phyloP scores from a whole-genome alignment of 2,329 filamentous ascomycete species.

The Penicillium digitatum region DNA sequence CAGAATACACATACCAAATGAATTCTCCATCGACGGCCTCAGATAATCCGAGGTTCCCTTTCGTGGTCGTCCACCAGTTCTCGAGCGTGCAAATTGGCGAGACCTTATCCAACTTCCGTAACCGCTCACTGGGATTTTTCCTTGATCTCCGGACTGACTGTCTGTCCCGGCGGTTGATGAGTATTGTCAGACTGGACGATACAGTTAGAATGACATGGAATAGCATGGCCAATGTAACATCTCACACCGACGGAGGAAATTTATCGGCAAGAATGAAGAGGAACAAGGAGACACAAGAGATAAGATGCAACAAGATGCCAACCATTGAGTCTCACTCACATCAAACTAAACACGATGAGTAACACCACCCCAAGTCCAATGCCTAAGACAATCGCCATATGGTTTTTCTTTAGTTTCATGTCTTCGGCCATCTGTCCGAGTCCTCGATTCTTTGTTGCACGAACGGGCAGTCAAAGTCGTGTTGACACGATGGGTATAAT shows the following conservation, averaged over 20 bases:
- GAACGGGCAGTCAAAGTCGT: neutral
- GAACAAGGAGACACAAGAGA: neutral
- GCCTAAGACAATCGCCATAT: conserved; percentile 34
- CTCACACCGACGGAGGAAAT: conserved; percentile 8
- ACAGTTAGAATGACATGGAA: conserved; percentile 1
- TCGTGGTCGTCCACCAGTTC: conserved; percentile 37
- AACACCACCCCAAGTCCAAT: conserved; percentile 32
- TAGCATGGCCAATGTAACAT: neutral
- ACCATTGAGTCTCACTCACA: conserved; percentile 22
- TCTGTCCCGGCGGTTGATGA: conserved; percentile 33
- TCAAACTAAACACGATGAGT: conserved; percentile 31
- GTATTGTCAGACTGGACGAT: conserved; percentile 27
- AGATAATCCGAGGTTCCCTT: conserved; percentile 31
- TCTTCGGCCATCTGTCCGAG: conserved; percentile 18
- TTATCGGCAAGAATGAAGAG: neutral
- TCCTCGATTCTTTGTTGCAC: neutral
- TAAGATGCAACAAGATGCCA: neutral
- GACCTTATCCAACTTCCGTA: conserved; percentile 36
- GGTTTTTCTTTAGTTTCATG: conserved; percentile 20
- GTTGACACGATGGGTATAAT: neutral
- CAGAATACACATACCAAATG: conserved; percentile 30
- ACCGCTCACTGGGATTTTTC: conserved; percentile 28
- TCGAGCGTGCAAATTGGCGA: conserved; percentile 36
- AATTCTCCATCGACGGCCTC: conserved; percentile 36
- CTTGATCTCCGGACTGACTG: conserved; percentile 17